Conservation (phyloP, 495 filamentous ascomycete genomes). For the Chaetomium fimeti region DNA sequence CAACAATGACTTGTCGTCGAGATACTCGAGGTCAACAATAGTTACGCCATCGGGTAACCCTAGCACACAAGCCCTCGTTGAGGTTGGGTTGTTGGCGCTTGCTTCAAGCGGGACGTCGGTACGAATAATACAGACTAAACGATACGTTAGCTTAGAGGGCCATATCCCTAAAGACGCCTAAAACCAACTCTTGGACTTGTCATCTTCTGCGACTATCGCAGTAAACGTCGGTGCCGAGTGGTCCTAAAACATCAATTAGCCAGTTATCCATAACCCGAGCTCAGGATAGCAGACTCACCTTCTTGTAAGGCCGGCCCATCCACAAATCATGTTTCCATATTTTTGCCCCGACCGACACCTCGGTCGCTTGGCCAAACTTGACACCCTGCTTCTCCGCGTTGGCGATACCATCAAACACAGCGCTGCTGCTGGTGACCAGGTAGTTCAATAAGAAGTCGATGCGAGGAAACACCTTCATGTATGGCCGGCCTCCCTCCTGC, state of each 20-base stretch:
- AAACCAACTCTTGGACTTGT: constrained; percentile 31
- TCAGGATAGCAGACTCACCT: constrained; percentile 18
- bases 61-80: constrained; percentile 37
- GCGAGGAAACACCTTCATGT: constrained; percentile 41
- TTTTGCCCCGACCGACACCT: constrained; percentile 37
- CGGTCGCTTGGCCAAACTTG: constrained; percentile 47
- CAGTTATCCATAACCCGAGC: constrained; percentile 9
- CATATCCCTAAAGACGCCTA: not conserved
- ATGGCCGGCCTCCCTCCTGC: constrained; percentile 40
- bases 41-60: constrained; percentile 39
- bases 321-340: constrained; percentile 44
- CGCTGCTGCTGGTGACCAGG: constrained; percentile 40
- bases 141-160: constrained; percentile 28
- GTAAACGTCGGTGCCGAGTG: constrained; percentile 36
- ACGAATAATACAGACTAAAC: constrained; percentile 49
- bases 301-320: constrained; percentile 22
- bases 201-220: constrained; percentile 34
- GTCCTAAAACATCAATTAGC: constrained; percentile 31
- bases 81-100: constrained; percentile 41
- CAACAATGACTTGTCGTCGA: constrained; percentile 45
- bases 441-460: constrained; percentile 49
- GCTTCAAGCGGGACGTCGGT: constrained; percentile 42
- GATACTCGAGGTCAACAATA: constrained; percentile 52
- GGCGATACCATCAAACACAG: constrained; percentile 53
- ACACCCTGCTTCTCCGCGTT: constrained; percentile 55